phyloP scores from a whole-genome alignment of 331 rosid genomes.

The Prunus yedoensis region DNA sequence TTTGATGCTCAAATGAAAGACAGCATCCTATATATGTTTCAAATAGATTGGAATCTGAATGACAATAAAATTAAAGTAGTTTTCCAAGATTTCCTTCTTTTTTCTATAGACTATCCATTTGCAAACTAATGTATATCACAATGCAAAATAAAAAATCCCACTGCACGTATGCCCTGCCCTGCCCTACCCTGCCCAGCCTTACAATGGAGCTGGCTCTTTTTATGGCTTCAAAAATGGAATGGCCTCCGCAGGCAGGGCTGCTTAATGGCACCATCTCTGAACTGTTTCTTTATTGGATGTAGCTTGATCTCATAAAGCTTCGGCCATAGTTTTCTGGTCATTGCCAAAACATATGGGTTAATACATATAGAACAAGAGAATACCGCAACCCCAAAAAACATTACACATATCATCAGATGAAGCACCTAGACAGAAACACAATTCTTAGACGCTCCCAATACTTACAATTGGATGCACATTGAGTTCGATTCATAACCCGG shows the following conservation, averaged over 20 bases:
- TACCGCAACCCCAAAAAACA: not conserved
- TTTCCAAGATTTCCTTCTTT: not conserved
- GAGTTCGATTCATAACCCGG: not conserved
- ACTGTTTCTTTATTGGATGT: constrained; percentile 33
- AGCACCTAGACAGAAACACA: not conserved
- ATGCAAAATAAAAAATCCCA: not conserved
- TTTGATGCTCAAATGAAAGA: not conserved
- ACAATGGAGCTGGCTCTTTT: too few relatives aligned
- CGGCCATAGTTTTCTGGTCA: constrained; percentile 94
- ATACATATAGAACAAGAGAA: not conserved
- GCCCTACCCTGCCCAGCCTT: too few relatives aligned
- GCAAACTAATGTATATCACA: not conserved
- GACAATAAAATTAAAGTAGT: not conserved
- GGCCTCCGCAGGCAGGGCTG: constrained; percentile 55
- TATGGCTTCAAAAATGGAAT: constrained; percentile 23
- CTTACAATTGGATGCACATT: too few relatives aligned
- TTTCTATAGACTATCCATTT: not conserved
- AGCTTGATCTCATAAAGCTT: constrained; percentile 72
- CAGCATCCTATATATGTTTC: not conserved
- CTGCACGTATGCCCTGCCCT: too few relatives aligned
- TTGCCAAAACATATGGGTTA: constrained; percentile 38
- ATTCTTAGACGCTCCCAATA: not conserved
- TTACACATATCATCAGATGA: not conserved
- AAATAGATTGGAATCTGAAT: not conserved
- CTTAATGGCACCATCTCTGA: constrained; percentile 40